Percentiles rank a stretch among this genome's conserved stretches.
These are phyloP conservation scores for Berkeleyomyces rouxiae DNA, from an alignment of 2,329 filamentous ascomycete genomes.

Conservation along the genomic window DNA sequence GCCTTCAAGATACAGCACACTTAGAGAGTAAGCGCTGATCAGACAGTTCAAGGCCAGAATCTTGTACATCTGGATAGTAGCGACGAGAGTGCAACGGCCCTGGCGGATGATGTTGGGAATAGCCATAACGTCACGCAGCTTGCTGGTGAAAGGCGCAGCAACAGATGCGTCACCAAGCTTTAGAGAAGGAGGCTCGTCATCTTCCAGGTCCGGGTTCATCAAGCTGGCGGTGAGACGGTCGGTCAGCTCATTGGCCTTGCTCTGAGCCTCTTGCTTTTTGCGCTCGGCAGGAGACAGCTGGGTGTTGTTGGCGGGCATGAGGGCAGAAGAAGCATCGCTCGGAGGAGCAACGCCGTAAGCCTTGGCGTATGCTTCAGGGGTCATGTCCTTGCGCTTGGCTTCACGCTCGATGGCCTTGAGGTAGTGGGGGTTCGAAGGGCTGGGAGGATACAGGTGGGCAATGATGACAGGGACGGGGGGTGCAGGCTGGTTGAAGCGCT, in stretches of 20 bases:
- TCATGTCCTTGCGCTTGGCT: constrained; percentile 58
- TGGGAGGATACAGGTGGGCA: constrained; percentile 85
- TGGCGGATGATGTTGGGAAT: constrained; percentile 98
- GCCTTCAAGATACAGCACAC: constrained; percentile 88
- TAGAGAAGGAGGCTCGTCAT: constrained; percentile 82
- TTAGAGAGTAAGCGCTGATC: constrained; percentile 93
- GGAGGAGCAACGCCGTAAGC: constrained; percentile 35
- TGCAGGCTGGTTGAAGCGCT: constrained; percentile 79
- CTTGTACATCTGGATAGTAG: constrained; percentile 99
- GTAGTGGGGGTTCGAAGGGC: constrained; percentile 83
- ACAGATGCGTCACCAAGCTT: constrained; percentile 96
- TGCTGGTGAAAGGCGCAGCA: constrained; percentile 92
- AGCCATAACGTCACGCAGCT: constrained; percentile 89
- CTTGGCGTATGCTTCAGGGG: constrained; percentile 39
- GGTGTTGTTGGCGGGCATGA: constrained; percentile 31
- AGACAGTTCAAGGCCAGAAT: constrained; percentile 94
- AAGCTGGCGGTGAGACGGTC: constrained; percentile 75
- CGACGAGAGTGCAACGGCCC: constrained; percentile 90
- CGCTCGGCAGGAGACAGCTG: constrained; percentile 34
- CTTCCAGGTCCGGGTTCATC: constrained; percentile 79
- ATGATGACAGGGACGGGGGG: constrained; percentile 89
- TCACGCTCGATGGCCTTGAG: constrained; percentile 81
- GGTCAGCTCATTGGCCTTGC: constrained; percentile 61
- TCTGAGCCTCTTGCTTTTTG: constrained; percentile 47
- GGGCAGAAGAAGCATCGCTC: constrained; percentile 51